These are phyloP conservation scores for Megacollybia marginata DNA, from an alignment of 768 basidiomycete genomes.

Conservation along the genomic window DNA sequence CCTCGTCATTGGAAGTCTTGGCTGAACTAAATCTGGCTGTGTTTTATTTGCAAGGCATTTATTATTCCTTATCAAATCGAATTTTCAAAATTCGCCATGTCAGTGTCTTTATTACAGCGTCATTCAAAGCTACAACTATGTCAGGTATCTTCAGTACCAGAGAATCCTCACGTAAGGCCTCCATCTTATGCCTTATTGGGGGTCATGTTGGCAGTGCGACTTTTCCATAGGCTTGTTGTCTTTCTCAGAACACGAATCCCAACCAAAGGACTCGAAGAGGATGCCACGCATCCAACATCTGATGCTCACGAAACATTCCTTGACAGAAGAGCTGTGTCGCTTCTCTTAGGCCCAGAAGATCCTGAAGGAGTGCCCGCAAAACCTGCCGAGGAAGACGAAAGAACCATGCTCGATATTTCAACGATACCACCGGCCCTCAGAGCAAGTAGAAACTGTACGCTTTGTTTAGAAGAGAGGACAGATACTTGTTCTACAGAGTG, in stretches of 20 bases:
- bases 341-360: slow-evolving; percentile 41
- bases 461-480: slow-evolving; percentile 81
- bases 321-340: slow-evolving; percentile 55
- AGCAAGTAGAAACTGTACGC: slow-evolving; percentile 64
- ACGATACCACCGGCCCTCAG: slow-evolving; percentile 45
- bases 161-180: slow-evolving; percentile 63
- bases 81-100: slow-evolving; percentile 67
- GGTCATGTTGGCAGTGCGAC: slow-evolving; percentile 56
- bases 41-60: slow-evolving; percentile 77
- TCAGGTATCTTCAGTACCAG: slow-evolving; percentile 68
- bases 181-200: slow-evolving; percentile 88
- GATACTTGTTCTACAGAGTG: slow-evolving; percentile 81
- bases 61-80: slow-evolving; percentile 67
- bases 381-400: slow-evolving; percentile 63
- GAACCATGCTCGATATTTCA: slow-evolving; percentile 56
- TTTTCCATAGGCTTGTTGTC: slow-evolving; percentile 52
- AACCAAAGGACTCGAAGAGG: slow-evolving; percentile 6
- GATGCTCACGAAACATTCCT: slow-evolving; percentile 34
- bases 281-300: slow-evolving; percentile 10
- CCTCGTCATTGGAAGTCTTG: slow-evolving; percentile 45
- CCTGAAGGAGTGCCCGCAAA: slow-evolving; percentile 46
- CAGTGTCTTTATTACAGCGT: slow-evolving; percentile 6
- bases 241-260: slow-evolving; percentile 25
- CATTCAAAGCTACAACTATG: background rate
- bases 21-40: slow-evolving; percentile 71